A percentile compares a stretch with the other conserved stretches of the same genome.
Conservation (phyloP, 177 flowering plant species). For the Tripterygium wilfordii region DNA sequence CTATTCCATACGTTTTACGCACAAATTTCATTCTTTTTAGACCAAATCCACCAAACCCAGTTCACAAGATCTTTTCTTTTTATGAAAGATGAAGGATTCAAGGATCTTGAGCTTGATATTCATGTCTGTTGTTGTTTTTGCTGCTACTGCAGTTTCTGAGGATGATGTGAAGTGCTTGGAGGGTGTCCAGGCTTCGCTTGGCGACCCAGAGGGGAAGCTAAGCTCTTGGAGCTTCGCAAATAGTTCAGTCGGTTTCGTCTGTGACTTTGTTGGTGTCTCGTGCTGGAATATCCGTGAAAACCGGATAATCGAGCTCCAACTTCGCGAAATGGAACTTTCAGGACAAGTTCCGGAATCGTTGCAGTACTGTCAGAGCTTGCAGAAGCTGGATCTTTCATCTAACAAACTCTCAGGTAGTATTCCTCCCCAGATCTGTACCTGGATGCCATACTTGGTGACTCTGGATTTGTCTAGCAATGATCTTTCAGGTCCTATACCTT, state of each 20-base stretch:
- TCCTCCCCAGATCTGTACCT: conserved; percentile 48
- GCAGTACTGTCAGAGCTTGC: conserved; percentile 49
- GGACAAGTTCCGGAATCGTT: conserved; percentile 50
- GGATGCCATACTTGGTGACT: conserved; percentile 56
- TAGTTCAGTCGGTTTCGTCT: conserved; percentile 38
- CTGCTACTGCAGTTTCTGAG: too few relatives aligned
- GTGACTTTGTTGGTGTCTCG: conserved; percentile 54
- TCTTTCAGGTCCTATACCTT: conserved; percentile 58
- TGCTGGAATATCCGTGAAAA: conserved; percentile 79
- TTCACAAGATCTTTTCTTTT: too few relatives aligned
- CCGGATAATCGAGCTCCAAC: conserved; percentile 44
- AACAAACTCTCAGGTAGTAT: conserved; percentile 51
- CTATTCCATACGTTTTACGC: too few relatives aligned
- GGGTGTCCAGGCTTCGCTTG: conserved; percentile 48
- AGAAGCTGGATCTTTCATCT: conserved; percentile 51
- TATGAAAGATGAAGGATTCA: too few relatives aligned
- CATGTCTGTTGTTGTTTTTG: too few relatives aligned
- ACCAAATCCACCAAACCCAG: too few relatives aligned
- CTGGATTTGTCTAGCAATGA: conserved; percentile 63
- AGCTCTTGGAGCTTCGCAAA: conserved; percentile 52
- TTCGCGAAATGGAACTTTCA: conserved; percentile 32
- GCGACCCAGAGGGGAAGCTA: conserved; percentile 40
- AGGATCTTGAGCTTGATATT: too few relatives aligned
- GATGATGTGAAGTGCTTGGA: conserved; percentile 61
- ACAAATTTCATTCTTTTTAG: too few relatives aligned